phyloP scores from a whole-genome alignment of 2,329 filamentous ascomycete genomes.

The Cordyceps militaris region DNA sequence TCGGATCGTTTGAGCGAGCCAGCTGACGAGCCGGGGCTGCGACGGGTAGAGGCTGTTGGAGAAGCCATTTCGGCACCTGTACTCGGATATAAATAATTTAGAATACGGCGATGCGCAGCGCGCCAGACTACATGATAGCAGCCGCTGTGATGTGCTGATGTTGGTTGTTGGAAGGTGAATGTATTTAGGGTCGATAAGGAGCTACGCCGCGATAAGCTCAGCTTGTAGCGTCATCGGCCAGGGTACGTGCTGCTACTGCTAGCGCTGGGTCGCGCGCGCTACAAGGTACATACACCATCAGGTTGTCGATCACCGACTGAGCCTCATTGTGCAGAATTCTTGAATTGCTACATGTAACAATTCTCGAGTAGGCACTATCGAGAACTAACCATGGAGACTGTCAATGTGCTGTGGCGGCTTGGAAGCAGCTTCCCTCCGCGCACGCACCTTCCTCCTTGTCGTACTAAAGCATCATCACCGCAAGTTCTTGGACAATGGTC shows the following conservation, averaged over 20 bases:
- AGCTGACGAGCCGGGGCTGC: conserved; percentile 30
- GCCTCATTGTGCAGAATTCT: too few species aligned
- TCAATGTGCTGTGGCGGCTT: not conserved
- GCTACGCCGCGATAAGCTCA: conserved; percentile 6
- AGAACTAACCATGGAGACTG: not conserved
- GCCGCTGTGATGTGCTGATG: not conserved
- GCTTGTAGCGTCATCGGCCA: conserved; percentile 8
- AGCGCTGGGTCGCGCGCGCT: not conserved
- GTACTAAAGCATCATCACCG: not conserved
- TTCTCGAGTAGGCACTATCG: not conserved
- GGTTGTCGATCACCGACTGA: not conserved
- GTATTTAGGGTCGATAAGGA: conserved; percentile 1
- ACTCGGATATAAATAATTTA: not conserved
- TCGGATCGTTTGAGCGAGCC: conserved; percentile 23
- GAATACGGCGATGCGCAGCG: not conserved
- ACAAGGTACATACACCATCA: not conserved
- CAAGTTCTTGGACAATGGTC: not conserved
- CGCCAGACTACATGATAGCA: conserved; percentile 10
- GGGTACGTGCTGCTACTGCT: not conserved
- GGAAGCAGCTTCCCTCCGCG: not conserved
- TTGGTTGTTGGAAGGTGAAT: not conserved
- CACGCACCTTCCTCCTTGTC: not conserved
- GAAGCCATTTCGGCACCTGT: conserved; percentile 27
- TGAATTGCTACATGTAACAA: too few species aligned
- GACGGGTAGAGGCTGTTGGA: conserved; percentile 28